Base-by-base conservation (phyloP, 2,329 filamentous ascomycete species). In the Canariomyces notabilis region DNA sequence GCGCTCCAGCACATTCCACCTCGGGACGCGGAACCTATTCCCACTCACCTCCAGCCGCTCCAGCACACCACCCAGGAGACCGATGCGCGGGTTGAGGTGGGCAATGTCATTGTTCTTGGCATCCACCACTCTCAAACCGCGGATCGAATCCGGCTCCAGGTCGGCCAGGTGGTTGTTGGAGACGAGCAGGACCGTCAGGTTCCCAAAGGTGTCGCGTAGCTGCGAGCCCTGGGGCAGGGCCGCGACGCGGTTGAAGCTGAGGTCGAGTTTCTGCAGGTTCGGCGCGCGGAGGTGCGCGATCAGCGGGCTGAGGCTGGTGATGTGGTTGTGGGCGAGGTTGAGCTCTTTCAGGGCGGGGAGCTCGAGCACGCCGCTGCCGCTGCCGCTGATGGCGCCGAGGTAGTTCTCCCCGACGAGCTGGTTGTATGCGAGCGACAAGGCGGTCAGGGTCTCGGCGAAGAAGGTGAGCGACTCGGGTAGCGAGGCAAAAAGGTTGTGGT, bases 11-110 rank as follows among this genome's bases (percentile, higher is more conserved):
- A 95, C 77, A 52, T 85, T 86, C 70, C 85, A 90, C 46, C 87
- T 80, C 0, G 91, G 91, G 23, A 96, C 89, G 23, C 88, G 77
- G 67, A 97, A 97, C 23, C 82, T 76, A 63, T 97, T 97, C 0
- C 89, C 89, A 21, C 79, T 79, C 4, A 95, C 85, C 38, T 95
- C 85, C 8, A 96, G 70, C 44, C 77, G 65, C 73, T 85, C 70
- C 68, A 80, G 52, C 57, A 81, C 68, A 2, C 82, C 83, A 19
- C 83, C 82, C 0, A 95, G 72, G 11, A 95, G 70, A 0, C 91
- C 91, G 9, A 97, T 75, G 6, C 83, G 80, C 0, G 90, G 85
- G 50, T 93, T 87, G 12, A 97, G 70, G 37, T 80, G 79, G n/a
- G 79, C 78, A 52, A 97, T 88, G 41, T 91, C 85, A 60, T 97